Evolutionary conservation across 257 asterid species (phyloP), one percentile per base, ranked within the genome.

Genomic region (Fraxinus anomala): DNA sequence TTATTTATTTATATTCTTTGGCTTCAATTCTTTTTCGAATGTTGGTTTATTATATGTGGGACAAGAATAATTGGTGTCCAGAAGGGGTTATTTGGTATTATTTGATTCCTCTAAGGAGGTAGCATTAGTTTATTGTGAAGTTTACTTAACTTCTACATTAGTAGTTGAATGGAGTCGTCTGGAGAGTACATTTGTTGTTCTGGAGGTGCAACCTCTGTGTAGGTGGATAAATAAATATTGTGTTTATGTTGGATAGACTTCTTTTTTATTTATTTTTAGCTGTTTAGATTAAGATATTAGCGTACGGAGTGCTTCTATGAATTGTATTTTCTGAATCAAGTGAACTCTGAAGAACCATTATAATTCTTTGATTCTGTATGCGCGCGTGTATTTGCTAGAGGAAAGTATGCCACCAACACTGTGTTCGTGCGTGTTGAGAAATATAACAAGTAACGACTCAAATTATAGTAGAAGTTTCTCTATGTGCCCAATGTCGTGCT

Each of bases 1-100:
- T 3, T 70, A 14, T 37, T 81, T 72, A 8, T 49, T 56, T 3
- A n/a, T 68, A 67, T 81, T 70, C 3, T 31, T 63, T 72, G 70
- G 80, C 30, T 77, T 39, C 34, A 33, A n/a, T 72, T 68, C 3
- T 17, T 39, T 68, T 72, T 39, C 76, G 16, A 6, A 26, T 74
- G 73, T 76, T 56, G 63, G 81, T 56, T 61, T 71, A 4, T 37
- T 30, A 69, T 39, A 3, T 2, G 26, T 49, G 66, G 14, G 19
- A 26, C 9, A 68, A 34, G 16, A 47, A 51, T n/a, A 40, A 40
- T 40, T 40, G 12, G 47, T 40, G 47, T 40, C 47, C 47, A 40
- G 13, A 40, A 11, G 14, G 47, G 47, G 11, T 1, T 40, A 10
- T 40, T 40, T 40, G 14, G 16, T 11, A 42, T 42, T 42, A 3